Base-by-base conservation (phyloP, 2,329 filamentous ascomycete species). In the Penicillium sp. region DNA sequence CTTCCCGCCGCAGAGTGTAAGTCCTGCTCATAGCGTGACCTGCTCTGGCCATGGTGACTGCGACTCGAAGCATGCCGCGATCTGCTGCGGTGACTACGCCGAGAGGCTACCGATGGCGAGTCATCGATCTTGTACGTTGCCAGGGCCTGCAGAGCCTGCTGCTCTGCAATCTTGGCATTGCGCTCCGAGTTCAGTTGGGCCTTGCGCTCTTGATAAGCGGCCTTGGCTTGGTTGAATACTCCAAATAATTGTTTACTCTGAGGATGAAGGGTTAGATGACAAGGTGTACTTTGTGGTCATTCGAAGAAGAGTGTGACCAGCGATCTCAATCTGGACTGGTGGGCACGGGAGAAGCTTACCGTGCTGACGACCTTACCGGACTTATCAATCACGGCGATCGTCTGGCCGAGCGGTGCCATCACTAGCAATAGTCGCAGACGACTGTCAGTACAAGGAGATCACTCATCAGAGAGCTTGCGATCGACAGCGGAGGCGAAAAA, bases 321-420 rank as follows among this genome's bases (percentile, higher is more conserved):
- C 49, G 35, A 57, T 60, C 51, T 52, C 63, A 58, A 61, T 65
- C 82, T 19, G 25, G 54, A 43, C 58, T 3, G 16, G 40, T 6
- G 16, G 11, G 19, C 11, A 16, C 46, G 35, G 25, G 52, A 35
- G n/a, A 11, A 38, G 59, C 89, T 76, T 83, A 93, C 92, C 61
- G 89, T 95, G 83, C 89, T 93, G 70, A 97, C 91, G 54, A 96
- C 88, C 80, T 96, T 96, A 71, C 92, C 92, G 60, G 92, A 95
- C 76, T 87, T 93, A 81, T 96, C 95, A 78, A 96, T 89, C 71
- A 96, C 91, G 67, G 92, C 93, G 68, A 97, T 88, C 53, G 91
- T 94, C 78, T 96, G 89, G 65, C 84, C 73, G 45, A 75, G 61
- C 25, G 71, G 71, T 49, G 72, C 65, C 71, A 77, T 75, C 59